These are phyloP conservation scores for Phytophthora pluvialis DNA, from an alignment of 352 stramenopile genomes.

Conservation along the genomic window DNA sequence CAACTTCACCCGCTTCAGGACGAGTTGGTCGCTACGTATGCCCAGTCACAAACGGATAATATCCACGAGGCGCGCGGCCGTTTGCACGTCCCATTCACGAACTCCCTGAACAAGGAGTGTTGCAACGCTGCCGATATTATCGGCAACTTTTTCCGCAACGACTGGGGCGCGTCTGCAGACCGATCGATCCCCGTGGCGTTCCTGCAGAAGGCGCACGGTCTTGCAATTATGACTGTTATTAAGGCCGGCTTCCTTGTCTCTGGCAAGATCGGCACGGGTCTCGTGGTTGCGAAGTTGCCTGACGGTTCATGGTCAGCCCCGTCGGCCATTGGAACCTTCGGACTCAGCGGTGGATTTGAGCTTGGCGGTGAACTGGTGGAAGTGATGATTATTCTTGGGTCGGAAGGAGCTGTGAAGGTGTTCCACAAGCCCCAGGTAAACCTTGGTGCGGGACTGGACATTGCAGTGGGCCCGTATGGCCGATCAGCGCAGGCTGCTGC, in stretches of 20 bases:
- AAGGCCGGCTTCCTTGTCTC: conserved; percentile 66
- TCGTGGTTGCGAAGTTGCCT: conserved; percentile 84
- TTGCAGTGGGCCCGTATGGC: conserved; percentile 87
- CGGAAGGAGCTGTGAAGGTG: conserved; percentile 83
- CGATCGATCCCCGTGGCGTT: conserved; percentile 56
- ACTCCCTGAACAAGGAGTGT: conserved; percentile 59
- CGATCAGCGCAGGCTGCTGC: conserved; percentile 74
- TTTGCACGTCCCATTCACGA: conserved; percentile 54
- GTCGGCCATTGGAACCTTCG: conserved; percentile 89
- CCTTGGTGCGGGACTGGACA: conserved; percentile 86
- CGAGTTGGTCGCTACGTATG: conserved; percentile 49
- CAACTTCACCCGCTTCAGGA: conserved; percentile 56
- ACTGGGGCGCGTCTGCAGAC: conserved; percentile 55
- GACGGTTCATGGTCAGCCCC: conserved; percentile 91
- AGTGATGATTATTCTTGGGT: conserved; percentile 93
- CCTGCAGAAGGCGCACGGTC: conserved; percentile 56
- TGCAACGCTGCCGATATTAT: conserved; percentile 66
- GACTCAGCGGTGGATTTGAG: conserved; percentile 83
- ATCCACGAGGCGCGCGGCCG: conserved; percentile 42
- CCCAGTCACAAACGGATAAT: conserved; percentile 48
- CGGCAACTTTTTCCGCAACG: conserved; percentile 67
- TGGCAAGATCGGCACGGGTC: conserved; percentile 66
- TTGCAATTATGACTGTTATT: conserved; percentile 61
- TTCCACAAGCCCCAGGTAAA: conserved; percentile 87
- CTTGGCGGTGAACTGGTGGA: conserved; percentile 90